Percentiles rank a stretch among this genome's conserved stretches.
Conservation (phyloP, 306 rosid genomes). For the Cicer cuneatum region DNA sequence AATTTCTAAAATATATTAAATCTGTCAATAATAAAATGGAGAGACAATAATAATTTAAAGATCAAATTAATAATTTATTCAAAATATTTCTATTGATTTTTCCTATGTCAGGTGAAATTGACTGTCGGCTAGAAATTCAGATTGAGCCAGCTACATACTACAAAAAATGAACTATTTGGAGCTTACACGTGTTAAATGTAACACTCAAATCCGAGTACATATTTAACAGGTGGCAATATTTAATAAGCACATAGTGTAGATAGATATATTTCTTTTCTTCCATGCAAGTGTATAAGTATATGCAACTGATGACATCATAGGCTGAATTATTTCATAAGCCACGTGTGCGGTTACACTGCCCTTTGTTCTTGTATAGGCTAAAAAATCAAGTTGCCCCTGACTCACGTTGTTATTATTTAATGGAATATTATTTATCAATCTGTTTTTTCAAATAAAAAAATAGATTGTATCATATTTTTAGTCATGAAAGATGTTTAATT, state of each 20-base stretch:
- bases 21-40: too few species aligned
- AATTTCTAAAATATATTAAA: too few species aligned
- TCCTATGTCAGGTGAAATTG: background rate
- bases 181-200: constrained; percentile 48
- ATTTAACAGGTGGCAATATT: constrained; percentile 44
- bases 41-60: too few species aligned
- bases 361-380: background rate
- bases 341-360: constrained; percentile 54
- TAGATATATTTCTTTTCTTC: constrained; percentile 46
- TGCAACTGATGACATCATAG: constrained; percentile 53
- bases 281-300: constrained; percentile 52
- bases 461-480: too few species aligned
- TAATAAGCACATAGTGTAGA: background rate
- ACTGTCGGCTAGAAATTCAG: constrained; percentile 53
- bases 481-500: too few species aligned
- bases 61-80: too few species aligned
- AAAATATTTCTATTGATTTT: background rate
- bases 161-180: constrained; percentile 35
- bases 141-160: constrained; percentile 29
- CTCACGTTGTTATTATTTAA: too few species aligned
- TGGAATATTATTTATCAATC: too few species aligned
- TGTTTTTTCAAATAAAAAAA: too few species aligned
- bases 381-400: constrained; percentile 21
- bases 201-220: background rate
- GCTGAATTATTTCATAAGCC: constrained; percentile 1